Evolutionary conservation across 345 rosid genomes (phyloP), one percentile per base, ranked within the genome.

Genomic region (Angophora floribunda): DNA sequence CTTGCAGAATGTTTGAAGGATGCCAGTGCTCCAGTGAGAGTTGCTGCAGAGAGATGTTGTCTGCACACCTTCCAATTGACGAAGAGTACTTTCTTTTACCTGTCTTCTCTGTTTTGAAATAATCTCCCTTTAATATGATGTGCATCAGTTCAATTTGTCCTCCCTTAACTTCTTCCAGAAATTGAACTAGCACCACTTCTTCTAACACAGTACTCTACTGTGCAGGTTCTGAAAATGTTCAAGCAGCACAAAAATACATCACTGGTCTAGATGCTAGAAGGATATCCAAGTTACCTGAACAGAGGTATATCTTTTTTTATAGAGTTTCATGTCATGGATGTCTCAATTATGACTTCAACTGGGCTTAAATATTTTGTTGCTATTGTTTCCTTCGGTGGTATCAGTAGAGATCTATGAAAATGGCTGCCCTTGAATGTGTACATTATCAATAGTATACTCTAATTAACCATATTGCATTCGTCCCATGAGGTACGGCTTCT

Each of bases 261-360:
- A 95, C 99, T 26, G 99, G 99, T 88, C 91, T 98, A 93, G 99
- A 98, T 92, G 99, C 99, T 32, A 95, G 99, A 89, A 93, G 99
- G 79, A 93, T 98, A 84, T 89, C 99, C 32, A 98, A 98, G 90
- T 91, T 91, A 52, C 92, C 95, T 45, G 99, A 98, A 57, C 90
- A 92, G 32, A 97, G 99, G 99, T 96, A 91, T 87, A 50, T 49
- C 44, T 53, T 61, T 47, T n/a, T 51, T 22, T 9, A 14, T 36
- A 32, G n/a, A 47, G 51, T 45, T 32, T 36, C 51, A 57, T 36
- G 75, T 47, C 24, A 9, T 86, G 26, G 19, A 32, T 45, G 9
- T 85, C 59, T 85, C 61, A 36, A 5, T 50, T 52, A 30, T 51
- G 57, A 30, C 45, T 85, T 85, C 52, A 75, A 19, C 82, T 41